Conservation (phyloP, 345 rosid species). For the Passiflora organensis region DNA sequence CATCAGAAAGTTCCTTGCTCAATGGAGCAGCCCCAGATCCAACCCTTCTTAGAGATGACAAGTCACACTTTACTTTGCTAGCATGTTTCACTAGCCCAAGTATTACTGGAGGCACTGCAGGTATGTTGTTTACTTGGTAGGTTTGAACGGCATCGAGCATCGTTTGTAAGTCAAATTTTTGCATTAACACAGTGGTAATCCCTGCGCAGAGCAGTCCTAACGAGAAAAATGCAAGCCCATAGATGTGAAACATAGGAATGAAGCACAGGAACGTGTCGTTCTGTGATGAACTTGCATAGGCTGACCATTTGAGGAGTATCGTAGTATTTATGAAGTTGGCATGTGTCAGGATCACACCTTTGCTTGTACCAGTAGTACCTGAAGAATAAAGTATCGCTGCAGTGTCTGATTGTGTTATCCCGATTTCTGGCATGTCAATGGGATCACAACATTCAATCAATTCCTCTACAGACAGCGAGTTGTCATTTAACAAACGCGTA, state of each 20-base stretch:
- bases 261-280: constrained; percentile 44
- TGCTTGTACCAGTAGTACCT: constrained; percentile 62
- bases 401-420: constrained; percentile 38
- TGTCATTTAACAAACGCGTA: constrained; percentile 4
- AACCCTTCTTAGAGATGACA: constrained; percentile 38
- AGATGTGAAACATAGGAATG: constrained; percentile 55
- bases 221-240: constrained; percentile 57
- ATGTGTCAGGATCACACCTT: constrained; percentile 56
- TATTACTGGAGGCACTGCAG: constrained; percentile 60
- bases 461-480: constrained; percentile 36
- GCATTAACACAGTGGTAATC: constrained; percentile 42
- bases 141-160: constrained; percentile 43
- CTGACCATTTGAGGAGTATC: constrained; percentile 43
- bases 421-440: constrained; percentile 11
- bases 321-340: constrained; percentile 41
- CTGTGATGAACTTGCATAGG: constrained; percentile 28
- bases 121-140: constrained; percentile 44
- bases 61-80: constrained; percentile 17
- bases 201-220: constrained; percentile 43
- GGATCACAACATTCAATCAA: constrained; percentile 40
- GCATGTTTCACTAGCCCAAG: constrained; percentile 40
- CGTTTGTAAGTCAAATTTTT: constrained; percentile 35
- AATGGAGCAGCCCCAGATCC: constrained; percentile 61
- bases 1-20: constrained; percentile 44
- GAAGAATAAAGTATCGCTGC: constrained; percentile 62